Evolutionary conservation across 495 filamentous ascomycete species (phyloP), one percentile per base, ranked within the genome.

Genomic region (Penicillium parvum): DNA sequence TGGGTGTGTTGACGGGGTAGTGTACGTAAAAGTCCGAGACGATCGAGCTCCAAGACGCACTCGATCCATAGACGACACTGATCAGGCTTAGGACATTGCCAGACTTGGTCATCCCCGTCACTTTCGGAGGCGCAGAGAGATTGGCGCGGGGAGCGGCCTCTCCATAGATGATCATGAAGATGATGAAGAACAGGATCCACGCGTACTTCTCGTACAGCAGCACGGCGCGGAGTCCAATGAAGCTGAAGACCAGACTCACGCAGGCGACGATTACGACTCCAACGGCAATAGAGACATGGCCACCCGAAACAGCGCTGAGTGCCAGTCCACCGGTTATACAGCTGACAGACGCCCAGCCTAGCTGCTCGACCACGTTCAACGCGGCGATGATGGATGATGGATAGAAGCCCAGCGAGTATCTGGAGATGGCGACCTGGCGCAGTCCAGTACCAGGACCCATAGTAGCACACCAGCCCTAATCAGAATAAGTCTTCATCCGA

Each of bases 391-490:
- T 43, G 7, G 57, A 60, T 11, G 58, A 57, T 0, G 58, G 60
- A 21, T 58, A 66, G 41, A 49, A 64, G 9, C 63, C 63, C n/a
- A 66, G 46, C 3, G 58, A 60, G 43, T 60, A 64, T 40, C 63
- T 32, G 11, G 53, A 57, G 84, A 96, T 64, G 84, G 86, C 19
- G 81, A 96, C 61, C 60, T 96, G 42, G 83, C 91, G 27, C 78
- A 91, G 58, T 81, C 90, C 19, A 77, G 84, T 40, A 82, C 85
- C 55, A 85, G 90, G 90, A 69, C 82, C 20, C 88, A 96, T 60
- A 6, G 56, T 60, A 12, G 63, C 63, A 34, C 68, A 76, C 48
- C 50, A 64, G 19, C 57, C 53, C 57, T 61, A 50, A 27, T 32
- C 14, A 21, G 21, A 21, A 26, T 42, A 7, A 46, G 42, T 46